A percentile compares a stretch with the other conserved stretches of the same genome.
Evolutionary conservation across 2,329 filamentous ascomycete species (phyloP).

Genomic region (Coniochaeta hoffmannii): DNA sequence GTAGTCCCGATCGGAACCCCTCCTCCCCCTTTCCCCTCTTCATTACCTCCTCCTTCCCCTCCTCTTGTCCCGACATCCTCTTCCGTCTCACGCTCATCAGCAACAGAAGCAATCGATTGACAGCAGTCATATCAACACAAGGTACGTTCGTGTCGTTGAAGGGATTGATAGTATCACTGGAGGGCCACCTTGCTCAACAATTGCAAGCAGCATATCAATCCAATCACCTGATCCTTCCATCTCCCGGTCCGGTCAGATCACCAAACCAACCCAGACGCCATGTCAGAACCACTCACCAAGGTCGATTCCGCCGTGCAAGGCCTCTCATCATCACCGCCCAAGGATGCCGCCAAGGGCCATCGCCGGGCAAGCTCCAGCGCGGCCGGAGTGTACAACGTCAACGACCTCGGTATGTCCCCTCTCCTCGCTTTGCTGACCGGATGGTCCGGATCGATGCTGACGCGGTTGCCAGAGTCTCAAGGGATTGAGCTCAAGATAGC

Average conservation of each 20-base stretch:
- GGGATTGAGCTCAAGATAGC: constrained; percentile 66
- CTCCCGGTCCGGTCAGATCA: constrained; percentile 3
- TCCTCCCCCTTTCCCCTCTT: constrained; percentile 6
- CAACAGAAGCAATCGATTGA: background rate
- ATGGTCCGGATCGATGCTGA: constrained; percentile 8
- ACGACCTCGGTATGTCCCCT: constrained; percentile 67
- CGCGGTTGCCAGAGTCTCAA: constrained; percentile 56
- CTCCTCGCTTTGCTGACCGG: constrained; percentile 4
- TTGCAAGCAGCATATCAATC: background rate
- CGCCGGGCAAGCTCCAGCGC: constrained; percentile 66
- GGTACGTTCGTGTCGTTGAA: background rate
- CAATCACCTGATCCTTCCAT: constrained; percentile 6
- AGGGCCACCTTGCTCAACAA: background rate
- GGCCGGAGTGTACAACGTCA: constrained; percentile 73
- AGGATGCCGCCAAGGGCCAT: constrained; percentile 57
- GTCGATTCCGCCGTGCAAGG: constrained; percentile 88
- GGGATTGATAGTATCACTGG: background rate
- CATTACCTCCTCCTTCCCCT: constrained; percentile 7
- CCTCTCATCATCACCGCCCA: constrained; percentile 58
- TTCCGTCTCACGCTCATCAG: constrained; percentile 8
- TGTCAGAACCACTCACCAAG: constrained; percentile 63
- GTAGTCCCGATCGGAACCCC: constrained; percentile 4
- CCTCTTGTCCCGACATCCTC: constrained; percentile 7
- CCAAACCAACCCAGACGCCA: constrained; percentile 18
- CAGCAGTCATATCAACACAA: background rate